Base-by-base conservation (phyloP, 2,329 filamentous ascomycete species). In the Elsinoe fawcettii region DNA sequence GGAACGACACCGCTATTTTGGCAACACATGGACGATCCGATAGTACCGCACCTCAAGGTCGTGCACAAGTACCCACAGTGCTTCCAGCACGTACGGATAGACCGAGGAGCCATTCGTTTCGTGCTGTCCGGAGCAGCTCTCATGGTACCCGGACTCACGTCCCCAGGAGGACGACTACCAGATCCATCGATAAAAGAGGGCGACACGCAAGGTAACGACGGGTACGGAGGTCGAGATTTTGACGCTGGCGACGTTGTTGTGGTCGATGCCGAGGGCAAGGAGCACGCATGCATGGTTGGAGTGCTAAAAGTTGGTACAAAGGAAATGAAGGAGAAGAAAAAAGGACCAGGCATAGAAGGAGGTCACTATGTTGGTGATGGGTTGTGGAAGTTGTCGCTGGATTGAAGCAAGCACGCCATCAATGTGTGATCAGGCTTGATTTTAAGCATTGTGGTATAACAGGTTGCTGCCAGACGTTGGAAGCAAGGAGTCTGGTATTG, bases 321-420 rank as follows among this genome's bases (percentile, higher is more conserved):
- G 72, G 90, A 96, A 73, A 91, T 96, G 70, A 96, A 93, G 81
- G 85, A 84, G 63, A 92, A 92, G 75, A 90, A 90, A 63, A 97
- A 97, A 76, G 93, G 93, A 0, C 88, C 91, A 5, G 93, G 91
- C 14, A 88, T 97, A 64, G 92, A 97, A 76, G 87, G 90, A 60
- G 89, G 89, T 30, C 93, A 99, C 79, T 97, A 86, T 75, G 71
- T 97, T 56, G 93, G 93, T 0, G 93, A 99, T 77, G 93, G 92
- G 16, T 75, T 99, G 65, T 99, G 93, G 93, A 88, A 80, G 65
- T 70, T 95, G 70, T 73, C 74, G 60, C 69, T 82, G 65, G 77
- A 79, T 71, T 82, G 75, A 59, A 16, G 30, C 5, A 9, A 16
- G 16, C n/a, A 22, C 32, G 49, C 4, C 20, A 34, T 23, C 4